Base-by-base conservation (phyloP, 306 rosid species). In the Vicia villosa region DNA sequence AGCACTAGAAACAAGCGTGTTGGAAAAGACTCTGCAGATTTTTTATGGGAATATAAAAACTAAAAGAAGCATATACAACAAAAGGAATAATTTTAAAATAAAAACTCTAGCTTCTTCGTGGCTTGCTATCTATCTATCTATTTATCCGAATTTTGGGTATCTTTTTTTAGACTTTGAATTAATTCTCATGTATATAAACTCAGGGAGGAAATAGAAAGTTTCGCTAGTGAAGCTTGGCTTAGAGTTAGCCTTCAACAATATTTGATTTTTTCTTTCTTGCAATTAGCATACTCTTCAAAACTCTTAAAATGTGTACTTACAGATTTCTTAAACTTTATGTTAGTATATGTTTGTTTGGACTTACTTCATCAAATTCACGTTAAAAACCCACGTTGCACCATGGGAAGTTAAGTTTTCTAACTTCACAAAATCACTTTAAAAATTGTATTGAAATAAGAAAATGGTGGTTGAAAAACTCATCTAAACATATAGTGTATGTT, bases 1-100 rank as follows among this genome's bases (percentile, higher is more conserved):
- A 55, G 61, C 37, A 55, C 61, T 55, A 5, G 37, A 55, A 55
- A 55, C 37, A 24, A 56, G 62, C n/a, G 37, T 56, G 19, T 56
- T 56, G 26, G 10, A 56, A 56, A 56, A 13, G 62, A 13, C 62
- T 56, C 62, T 24, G 37, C 38, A 26, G 38, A 34, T 34, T 34
- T 34, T 34, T 34, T 7, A 34, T 34, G 38, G 10, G 38, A 34
- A 34, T 34, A 34, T 34, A 34, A 34, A 34, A 50, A 46, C 51
- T 46, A 17, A 46, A 45, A 17, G 3, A n/a, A 49, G 56, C 56
- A 17, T 49, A 49, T 49, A 19, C 56, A n/a, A n/a, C n/a, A 49
- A 50, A 50, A 50, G 28, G 56, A 50, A 50, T 19, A 8, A 5
- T 50, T 19, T 50, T 17, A 9, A 50, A 50, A 17, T 8, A 0